These are phyloP conservation scores for Phyllosticta ampelicida DNA, from an alignment of 2,329 filamentous ascomycete species.

Conservation along the genomic window DNA sequence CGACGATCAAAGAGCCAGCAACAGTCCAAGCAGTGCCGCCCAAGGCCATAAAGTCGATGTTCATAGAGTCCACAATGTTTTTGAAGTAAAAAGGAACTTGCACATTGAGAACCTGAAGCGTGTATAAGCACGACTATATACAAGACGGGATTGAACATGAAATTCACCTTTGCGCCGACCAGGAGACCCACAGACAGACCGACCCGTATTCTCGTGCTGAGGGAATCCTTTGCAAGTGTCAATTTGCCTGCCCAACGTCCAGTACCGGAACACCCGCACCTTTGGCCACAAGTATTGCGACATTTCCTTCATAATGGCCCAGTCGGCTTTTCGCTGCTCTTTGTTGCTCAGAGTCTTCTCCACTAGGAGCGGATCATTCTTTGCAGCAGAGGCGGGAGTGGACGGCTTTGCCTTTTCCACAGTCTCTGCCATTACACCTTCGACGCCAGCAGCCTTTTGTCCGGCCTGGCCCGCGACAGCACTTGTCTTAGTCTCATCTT, in stretches of 20 bases:
- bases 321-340: slow-evolving; percentile 92
- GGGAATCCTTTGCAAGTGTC: slow-evolving; percentile 46
- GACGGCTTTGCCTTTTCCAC: slow-evolving; percentile 17
- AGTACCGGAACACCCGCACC: slow-evolving; percentile 16
- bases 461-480: slow-evolving; percentile 13
- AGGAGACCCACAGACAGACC: slow-evolving; percentile 73
- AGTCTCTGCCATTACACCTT: slow-evolving; percentile 13
- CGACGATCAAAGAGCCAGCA: slow-evolving; percentile 85
- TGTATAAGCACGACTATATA: slow-evolving; percentile 12
- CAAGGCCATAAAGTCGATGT: slow-evolving; percentile 75
- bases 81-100: slow-evolving; percentile 99
- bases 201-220: slow-evolving; percentile 75
- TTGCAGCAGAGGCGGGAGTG: slow-evolving; percentile 20
- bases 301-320: slow-evolving; percentile 99
- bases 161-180: slow-evolving; percentile 67
- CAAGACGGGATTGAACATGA: slow-evolving; percentile 2
- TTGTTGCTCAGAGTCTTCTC: slow-evolving; percentile 58
- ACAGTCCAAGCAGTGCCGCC: slow-evolving; percentile 86
- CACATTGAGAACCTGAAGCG: slow-evolving; percentile 64
- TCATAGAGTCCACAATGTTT: slow-evolving; percentile 94
- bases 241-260: not conserved
- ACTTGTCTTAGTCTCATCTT: slow-evolving; percentile 20
- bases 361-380: slow-evolving; percentile 49
- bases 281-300: slow-evolving; percentile 92
- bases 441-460: slow-evolving; percentile 18